Evolutionary conservation across 2,329 filamentous ascomycete species (phyloP), one percentile per base, ranked within the genome.

Genomic region (Rhinocladiella mackenziei): DNA sequence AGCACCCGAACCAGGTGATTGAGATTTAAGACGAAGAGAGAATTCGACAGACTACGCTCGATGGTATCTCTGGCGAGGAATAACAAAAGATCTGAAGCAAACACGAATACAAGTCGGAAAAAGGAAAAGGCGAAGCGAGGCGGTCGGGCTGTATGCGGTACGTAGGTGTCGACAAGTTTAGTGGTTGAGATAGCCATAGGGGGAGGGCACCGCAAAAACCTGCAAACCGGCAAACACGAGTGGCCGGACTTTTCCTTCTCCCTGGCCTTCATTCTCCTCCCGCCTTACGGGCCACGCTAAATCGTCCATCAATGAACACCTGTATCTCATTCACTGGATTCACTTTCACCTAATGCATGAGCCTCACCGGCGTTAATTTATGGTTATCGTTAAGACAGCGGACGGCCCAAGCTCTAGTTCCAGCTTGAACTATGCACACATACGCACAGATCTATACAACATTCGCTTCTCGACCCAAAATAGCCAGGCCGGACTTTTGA

Each of bases 351-450:
- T 31, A 19, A 39, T 30, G 36, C 25, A 30, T 11, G 19, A 25
- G 6, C 19, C 13, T 17, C 5, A n/a, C 9, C 32, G 5, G 15
- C 7, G 23, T 39, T 17, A 17, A 39, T 30, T 39, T 45, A 45
- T 39, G 42, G 42, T 45, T 45, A 45, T 45, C 42, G 18, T 19
- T 22, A 19, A 11, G 42, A 45, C 42, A 45, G 42, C 35, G 26
- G 35, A n/a, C 26, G 29, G 42, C 22, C 42, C 33, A 31, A 43
- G 41, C 41, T 37, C 26, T 19, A 30, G 37, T 17, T 35, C 18
- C 5, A 35, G 32, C 32, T 20, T 19, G 31, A 11, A 32, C n/a
- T 5, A 20, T 7, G 32, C 18, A 32, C 33, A 7, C 15, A 13
- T 15, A 20, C 36, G 42, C 33, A 39, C 34, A 39, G 35, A 33